phyloP scores from a whole-genome alignment of 352 stramenopile species.

The Pythium vanterpoolii region DNA sequence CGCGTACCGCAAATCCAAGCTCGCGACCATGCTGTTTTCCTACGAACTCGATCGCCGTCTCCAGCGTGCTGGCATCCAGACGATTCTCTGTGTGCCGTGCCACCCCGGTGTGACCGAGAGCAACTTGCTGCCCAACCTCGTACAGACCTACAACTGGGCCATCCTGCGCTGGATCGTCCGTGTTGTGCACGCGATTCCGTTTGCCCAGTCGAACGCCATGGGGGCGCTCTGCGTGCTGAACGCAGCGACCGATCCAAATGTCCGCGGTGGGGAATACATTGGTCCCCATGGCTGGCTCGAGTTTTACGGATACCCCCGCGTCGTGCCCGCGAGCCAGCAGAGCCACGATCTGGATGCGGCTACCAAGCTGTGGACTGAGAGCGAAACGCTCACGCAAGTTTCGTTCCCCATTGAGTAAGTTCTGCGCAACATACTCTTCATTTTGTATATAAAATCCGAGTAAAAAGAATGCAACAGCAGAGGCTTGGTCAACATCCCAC shows the following conservation, averaged over 20 bases:
- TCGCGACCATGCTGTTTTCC: conserved; percentile 51
- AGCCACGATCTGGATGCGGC: conserved; percentile 20
- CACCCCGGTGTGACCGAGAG: conserved; percentile 34
- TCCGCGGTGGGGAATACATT: conserved; percentile 34
- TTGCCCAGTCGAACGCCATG: conserved; percentile 41
- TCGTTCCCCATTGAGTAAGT: conserved; percentile 10
- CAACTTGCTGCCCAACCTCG: conserved; percentile 36
- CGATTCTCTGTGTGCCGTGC: conserved; percentile 16
- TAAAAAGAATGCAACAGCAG: not conserved
- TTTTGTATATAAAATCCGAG: conserved; percentile 2
- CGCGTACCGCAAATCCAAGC: conserved; percentile 30
- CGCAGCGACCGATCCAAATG: conserved; percentile 28
- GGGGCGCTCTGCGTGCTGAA: conserved; percentile 39
- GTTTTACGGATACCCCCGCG: conserved; percentile 59
- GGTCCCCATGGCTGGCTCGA: conserved; percentile 28
- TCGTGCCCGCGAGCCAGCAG: conserved; percentile 47
- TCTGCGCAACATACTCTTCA: not conserved
- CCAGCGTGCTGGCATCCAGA: conserved; percentile 16
- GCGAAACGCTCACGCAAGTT: conserved; percentile 29
- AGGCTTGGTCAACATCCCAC: not conserved
- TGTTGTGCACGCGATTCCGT: conserved; percentile 28
- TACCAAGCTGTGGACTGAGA: conserved; percentile 35
- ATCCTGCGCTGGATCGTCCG: conserved; percentile 26
- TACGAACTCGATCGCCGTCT: conserved; percentile 37
- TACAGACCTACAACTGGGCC: conserved; percentile 49